Evolutionary conservation across 345 rosid genomes (phyloP), one percentile per base, ranked within the genome.

Genomic region (Ceriops tagal): DNA sequence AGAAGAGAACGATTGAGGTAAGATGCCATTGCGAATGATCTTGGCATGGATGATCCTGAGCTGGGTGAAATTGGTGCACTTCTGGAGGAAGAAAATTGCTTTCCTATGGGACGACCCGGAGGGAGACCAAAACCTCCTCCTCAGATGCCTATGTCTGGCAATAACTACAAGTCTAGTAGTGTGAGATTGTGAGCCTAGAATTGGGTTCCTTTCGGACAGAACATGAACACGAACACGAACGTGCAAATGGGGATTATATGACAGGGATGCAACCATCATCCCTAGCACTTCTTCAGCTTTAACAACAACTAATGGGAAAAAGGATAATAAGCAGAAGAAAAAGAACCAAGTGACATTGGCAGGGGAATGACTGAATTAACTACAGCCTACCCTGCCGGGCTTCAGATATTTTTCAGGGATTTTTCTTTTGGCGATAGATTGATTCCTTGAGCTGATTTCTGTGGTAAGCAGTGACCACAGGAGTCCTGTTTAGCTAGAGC

Each of bases 41-140:
- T 71, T 83, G 5, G 84, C 81, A 39, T 88, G 92, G 28, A 83
- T 77, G 53, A 83, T 90, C 81, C 80, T 91, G 53, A 91, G 74
- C 6, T 85, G 97, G 26, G 66, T 58, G 74, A 84, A 87, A 75
- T 58, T 73, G 37, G 73, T 67, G 70, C 88, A 88, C 18, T 64
- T 84, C 24, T 61, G 80, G 60, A 90, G 84, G 19, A 78, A 55
- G 59, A 64, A 30, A 5, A 78, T 69, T 62, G 90, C 90, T 62
- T 80, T 85, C 0, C 4, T 43, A 5, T 43, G 49, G 4, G 49
- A 43, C 49, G 49, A 43, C 18, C 13, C 49, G 1, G 49, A 43
- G 16, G 65, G 78, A 60, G 81, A 65, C 21, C 74, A 70, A 34
- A 90, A 85, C 67, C 67, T 62, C 7, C 47, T 59, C 4, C 10